Evolutionary conservation across 169 alveolate genomes (phyloP).

Genomic region (Eimeria necatrix): DNA sequence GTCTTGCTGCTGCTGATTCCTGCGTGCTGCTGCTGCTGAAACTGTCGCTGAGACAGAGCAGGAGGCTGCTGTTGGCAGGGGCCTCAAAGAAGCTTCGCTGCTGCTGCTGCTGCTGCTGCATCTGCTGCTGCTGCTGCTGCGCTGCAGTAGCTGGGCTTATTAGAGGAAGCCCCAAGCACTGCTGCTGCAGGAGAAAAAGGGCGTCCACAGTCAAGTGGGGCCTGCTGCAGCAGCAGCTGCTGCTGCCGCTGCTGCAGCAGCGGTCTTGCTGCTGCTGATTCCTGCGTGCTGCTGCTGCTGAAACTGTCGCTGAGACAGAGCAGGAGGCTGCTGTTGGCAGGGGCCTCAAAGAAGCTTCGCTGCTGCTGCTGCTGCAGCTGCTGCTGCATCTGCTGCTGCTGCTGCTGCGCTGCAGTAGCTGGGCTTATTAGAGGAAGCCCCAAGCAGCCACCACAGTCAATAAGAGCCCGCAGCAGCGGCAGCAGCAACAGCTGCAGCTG

Average conservation of each 20-base stretch:
- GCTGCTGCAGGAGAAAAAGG: background rate
- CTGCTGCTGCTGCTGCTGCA: too few species aligned
- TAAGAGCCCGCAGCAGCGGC: slow-evolving; percentile 39
- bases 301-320: slow-evolving; percentile 22
- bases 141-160: too few species aligned
- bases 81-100: too few species aligned
- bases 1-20: slow-evolving; percentile 58
- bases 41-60: slow-evolving; percentile 30
- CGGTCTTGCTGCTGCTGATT: slow-evolving; percentile 33
- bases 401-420: background rate
- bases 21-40: slow-evolving; percentile 6
- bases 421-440: slow-evolving; percentile 47
- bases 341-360: background rate
- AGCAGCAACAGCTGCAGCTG: slow-evolving; percentile 69
- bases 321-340: background rate
- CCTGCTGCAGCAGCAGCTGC: slow-evolving; percentile 48
- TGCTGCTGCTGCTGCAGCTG: slow-evolving; percentile 68
- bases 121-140: too few species aligned
- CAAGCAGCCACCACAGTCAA: background rate
- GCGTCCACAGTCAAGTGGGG: background rate
- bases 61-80: too few species aligned
- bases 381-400: slow-evolving; percentile 61
- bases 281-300: slow-evolving; percentile 49
- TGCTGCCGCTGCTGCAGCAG: slow-evolving; percentile 52
- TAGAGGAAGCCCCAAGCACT: background rate